Conservation (phyloP, 2,329 filamentous ascomycete species). For the Xylaria multiplex region DNA sequence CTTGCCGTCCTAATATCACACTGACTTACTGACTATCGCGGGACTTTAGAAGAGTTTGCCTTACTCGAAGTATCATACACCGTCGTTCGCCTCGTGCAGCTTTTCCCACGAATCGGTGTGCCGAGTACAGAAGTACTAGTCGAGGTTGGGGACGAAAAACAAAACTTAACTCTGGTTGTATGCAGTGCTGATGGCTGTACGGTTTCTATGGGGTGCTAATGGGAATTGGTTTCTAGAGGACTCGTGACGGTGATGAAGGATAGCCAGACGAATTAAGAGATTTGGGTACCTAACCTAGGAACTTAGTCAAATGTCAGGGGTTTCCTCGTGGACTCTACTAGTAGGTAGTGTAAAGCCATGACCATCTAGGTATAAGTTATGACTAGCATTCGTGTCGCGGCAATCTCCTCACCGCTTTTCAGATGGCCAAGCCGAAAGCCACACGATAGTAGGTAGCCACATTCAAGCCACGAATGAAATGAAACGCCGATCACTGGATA, state of each 20-base stretch:
- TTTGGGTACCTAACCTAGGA: too few species aligned
- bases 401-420: conserved; percentile 28
- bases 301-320: too few species aligned
- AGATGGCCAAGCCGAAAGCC: conserved; percentile 24
- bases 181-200: conserved; percentile 8
- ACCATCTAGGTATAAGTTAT: background rate
- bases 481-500: conserved; percentile 27
- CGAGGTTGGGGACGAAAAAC: background rate
- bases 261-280: too few species aligned
- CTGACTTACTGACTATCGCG: background rate
- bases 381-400: background rate
- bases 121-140: background rate
- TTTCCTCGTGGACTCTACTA: too few species aligned
- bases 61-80: conserved; percentile 18
- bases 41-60: conserved; percentile 11
- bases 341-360: too few species aligned
- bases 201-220: background rate
- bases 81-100: background rate
- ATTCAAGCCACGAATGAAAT: conserved; percentile 33
- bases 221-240: too few species aligned
- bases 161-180: conserved; percentile 9
- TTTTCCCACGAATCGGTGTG: conserved; percentile 2
- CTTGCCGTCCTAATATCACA: background rate
- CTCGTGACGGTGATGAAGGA: too few species aligned
- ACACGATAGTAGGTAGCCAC: conserved; percentile 26